These are phyloP conservation scores for Stenocarpella maydis DNA, from an alignment of 2,329 filamentous ascomycete genomes.

Conservation along the genomic window DNA sequence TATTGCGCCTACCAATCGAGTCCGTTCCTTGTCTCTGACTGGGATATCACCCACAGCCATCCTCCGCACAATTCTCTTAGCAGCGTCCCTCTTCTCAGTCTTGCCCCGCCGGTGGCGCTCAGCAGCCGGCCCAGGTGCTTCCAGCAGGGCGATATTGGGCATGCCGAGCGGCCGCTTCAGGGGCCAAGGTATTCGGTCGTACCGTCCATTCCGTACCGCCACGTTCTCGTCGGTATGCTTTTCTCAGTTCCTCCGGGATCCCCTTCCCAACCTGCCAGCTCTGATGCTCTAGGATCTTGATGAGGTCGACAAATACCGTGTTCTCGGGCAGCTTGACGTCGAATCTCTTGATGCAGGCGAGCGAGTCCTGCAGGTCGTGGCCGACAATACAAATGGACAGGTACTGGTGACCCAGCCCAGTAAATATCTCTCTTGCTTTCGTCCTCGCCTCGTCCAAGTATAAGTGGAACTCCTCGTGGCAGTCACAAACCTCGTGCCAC, in stretches of 20 bases:
- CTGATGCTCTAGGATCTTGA: conserved; percentile 8
- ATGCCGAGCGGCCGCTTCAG: neutral
- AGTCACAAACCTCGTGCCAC: neutral
- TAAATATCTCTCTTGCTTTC: neutral
- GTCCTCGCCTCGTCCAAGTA: neutral
- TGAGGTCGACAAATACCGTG: neutral
- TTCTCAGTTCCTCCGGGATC: neutral
- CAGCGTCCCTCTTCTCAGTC: neutral
- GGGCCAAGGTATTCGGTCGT: neutral
- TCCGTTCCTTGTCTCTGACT: neutral
- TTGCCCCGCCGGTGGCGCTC: neutral
- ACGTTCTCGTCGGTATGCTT: neutral
- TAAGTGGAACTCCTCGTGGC: neutral
- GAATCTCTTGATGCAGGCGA: neutral
- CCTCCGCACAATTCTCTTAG: conserved; percentile 2
- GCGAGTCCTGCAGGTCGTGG: neutral
- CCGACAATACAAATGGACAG: neutral
- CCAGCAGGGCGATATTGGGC: neutral
- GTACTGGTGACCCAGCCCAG: neutral
- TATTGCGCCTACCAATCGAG: neutral
- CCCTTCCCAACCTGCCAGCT: neutral
- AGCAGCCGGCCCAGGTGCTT: neutral
- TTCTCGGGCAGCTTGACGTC: neutral
- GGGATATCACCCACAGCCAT: neutral
- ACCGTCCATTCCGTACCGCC: neutral